Percentiles rank a stretch among this genome's conserved stretches.
phyloP scores from a whole-genome alignment of 2,329 filamentous ascomycete genomes.

The Metarhizium album region DNA sequence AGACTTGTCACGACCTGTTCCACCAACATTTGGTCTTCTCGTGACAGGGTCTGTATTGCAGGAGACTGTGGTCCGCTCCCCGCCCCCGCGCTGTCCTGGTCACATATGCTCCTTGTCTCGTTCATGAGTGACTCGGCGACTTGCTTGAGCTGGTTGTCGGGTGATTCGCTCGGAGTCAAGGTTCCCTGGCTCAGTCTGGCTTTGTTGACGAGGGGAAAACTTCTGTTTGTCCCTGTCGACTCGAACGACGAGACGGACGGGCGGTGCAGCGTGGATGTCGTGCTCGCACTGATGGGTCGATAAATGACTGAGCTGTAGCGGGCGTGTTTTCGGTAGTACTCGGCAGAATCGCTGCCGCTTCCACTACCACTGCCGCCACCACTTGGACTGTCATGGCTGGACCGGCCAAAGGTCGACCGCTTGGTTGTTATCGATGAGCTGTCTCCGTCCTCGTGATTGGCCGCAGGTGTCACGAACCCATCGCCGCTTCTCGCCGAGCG shows the following conservation, averaged over 20 bases:
- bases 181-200: conserved; percentile 34
- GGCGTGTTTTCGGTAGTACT: conserved; percentile 8
- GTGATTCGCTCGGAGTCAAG: conserved; percentile 37
- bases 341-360: conserved; percentile 16
- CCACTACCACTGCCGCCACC: conserved; percentile 1
- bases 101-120: conserved; percentile 33
- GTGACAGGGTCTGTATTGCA: conserved; percentile 35
- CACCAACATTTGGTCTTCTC: conserved; percentile 49
- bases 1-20: conserved; percentile 49
- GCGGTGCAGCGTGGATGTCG: conserved; percentile 32
- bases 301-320: conserved; percentile 27
- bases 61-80: conserved; percentile 21
- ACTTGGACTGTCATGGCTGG: not conserved
- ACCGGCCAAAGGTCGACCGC: conserved; percentile 15
- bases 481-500: conserved; percentile 11
- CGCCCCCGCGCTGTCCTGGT: conserved; percentile 19
- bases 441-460: conserved; percentile 11
- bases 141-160: conserved; percentile 36
- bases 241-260: conserved; percentile 47
- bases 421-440: conserved; percentile 9
- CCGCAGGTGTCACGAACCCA: conserved; percentile 11
- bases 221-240: conserved; percentile 48
- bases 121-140: conserved; percentile 38
- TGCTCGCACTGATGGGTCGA: conserved; percentile 31
- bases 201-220: conserved; percentile 50